Base-by-base conservation (phyloP, 2,329 filamentous ascomycete genomes). In the Amesomyces nigricolor region DNA sequence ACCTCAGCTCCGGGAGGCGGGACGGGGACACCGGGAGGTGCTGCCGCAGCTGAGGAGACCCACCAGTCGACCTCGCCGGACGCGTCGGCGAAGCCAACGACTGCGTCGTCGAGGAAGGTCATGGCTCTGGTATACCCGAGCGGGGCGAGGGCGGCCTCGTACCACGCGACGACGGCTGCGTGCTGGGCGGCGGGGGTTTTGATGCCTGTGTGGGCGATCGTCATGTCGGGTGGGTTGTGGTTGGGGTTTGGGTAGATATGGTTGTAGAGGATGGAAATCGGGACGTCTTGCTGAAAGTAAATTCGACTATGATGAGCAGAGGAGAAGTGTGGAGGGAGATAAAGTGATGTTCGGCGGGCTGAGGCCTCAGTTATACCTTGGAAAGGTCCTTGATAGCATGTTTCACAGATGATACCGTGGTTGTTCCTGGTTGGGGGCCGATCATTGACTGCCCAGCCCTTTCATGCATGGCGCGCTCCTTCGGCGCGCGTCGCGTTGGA, bases 161-260 rank as follows among this genome's bases (percentile, higher is more conserved):
- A 74, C 56, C 71, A 69, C 7, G 59, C 59, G 2, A 73, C 61
- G 40, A 62, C 54, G 22, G 66, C 59, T 51, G 64, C 54, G 64
- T 68, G 64, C 37, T 64, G 61, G 42, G 59, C 62, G 48, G 63
- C 57, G 47, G 70, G 61, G 49, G 70, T 62, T 17, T 51, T 53
- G 56, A 73, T 59, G 50, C 65, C 61, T 40, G 66, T 63, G 63
- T 73, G 71, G 44, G 71, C 66, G 58, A 73, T 69, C 32, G 66
- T 58, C 69, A 72, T 73, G 55, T 40, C 67, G 49, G 22, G 8
- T 13, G 4, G 22, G 35, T 29, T 47, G 30, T 32, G 38, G 32
- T 46, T 19, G 5, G 14, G 16, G 5, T n/a, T 45, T 44, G 16
- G n/a, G 9, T 35, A 1, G 9, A 37, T 13, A 26, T 2, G 14